A percentile compares a stretch with the other conserved stretches of the same genome.
Evolutionary conservation across 129 eudicot genomes (phyloP).

Genomic region (Daucus carota): DH1_v3.0 NC_030382.2:50396001-50396500

Average conservation of each 20-base stretch:
- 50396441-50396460: constrained; percentile 11
- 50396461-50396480: constrained; percentile 16
- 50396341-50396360: constrained; percentile 4
- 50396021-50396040: constrained; percentile 97
- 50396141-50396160: constrained; percentile 95
- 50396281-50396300: constrained; percentile 1
- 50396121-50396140: constrained; percentile 53
- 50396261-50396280: background rate
- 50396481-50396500: constrained; percentile 2
- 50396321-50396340: background rate
- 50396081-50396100: no score
- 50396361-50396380: constrained; percentile 99
- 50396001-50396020: constrained; percentile 95
- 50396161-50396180: constrained; percentile 89
- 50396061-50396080: no score
- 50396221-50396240: background rate
- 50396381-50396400: constrained; percentile 98
- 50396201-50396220: constrained; percentile 20
- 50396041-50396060: constrained; percentile 24
- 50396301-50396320: background rate
- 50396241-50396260: constrained; percentile 1
- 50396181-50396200: constrained; percentile 94
- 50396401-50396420: constrained; percentile 95
- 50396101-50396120: background rate
- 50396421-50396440: constrained; percentile 43